Evolutionary conservation across 352 stramenopile species (phyloP).

Genomic region (Halophytophthora polymorphica): DNA sequence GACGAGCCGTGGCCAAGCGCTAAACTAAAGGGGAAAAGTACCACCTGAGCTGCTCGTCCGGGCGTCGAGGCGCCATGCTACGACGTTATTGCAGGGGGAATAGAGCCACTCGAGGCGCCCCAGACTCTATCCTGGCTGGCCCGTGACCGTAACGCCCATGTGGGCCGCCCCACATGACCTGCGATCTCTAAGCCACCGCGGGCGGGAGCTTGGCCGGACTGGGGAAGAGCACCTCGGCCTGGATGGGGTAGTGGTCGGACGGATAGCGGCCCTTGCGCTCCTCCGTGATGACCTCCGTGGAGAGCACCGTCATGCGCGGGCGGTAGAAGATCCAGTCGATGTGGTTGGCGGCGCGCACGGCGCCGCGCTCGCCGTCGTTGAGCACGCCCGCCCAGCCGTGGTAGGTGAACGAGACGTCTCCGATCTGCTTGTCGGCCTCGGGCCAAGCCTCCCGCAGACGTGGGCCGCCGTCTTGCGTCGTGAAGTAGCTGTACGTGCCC

Average conservation of each 20-base stretch:
- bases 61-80: too few species aligned
- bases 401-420: conserved; percentile 82
- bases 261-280: conserved; percentile 76
- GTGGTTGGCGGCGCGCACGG: conserved; percentile 71
- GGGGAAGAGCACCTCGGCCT: conserved; percentile 75
- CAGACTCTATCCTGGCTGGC: too few species aligned
- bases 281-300: conserved; percentile 82
- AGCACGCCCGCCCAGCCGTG: conserved; percentile 84
- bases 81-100: too few species aligned
- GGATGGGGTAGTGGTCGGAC: conserved; percentile 87
- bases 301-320: conserved; percentile 69
- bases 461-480: conserved; percentile 49
- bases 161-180: too few species aligned
- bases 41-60: too few species aligned
- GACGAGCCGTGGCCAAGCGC: too few species aligned
- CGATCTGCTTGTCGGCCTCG: conserved; percentile 60
- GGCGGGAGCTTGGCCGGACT: conserved; percentile 53
- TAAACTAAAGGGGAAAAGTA: too few species aligned
- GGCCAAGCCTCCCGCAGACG: conserved; percentile 74
- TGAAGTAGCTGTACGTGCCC: conserved; percentile 80
- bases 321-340: conserved; percentile 90
- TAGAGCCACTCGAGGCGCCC: too few species aligned
- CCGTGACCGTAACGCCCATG: too few species aligned
- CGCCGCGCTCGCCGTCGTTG: conserved; percentile 72
- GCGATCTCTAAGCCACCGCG: conserved; percentile 14